Evolutionary conservation across 495 filamentous ascomycete genomes (phyloP), one percentile per base, ranked within the genome.

Genomic region (Neurospora intermedia): DNA sequence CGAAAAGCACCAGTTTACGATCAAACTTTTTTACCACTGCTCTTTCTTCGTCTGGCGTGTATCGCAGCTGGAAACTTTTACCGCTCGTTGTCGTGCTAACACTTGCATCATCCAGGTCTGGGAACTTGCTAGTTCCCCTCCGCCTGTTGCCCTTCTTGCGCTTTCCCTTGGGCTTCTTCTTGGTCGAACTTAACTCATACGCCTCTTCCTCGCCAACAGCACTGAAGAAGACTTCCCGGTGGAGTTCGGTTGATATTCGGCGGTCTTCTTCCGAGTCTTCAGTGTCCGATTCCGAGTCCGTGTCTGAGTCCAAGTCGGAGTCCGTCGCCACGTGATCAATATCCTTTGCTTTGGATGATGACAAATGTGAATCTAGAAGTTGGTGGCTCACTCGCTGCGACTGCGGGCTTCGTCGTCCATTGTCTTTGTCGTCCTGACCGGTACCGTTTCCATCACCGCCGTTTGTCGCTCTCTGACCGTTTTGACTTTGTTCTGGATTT

Each of bases 21-120:
- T 97, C 94, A 75, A 97, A 89, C 76, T 89, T 92, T 77, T 84
- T 87, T 62, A 94, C 84, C 15, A 97, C 90, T 13, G 85, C 85
- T 43, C 80, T 81, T 78, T 97, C 94, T 78, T 97, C 93, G 43
- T 93, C 89, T 0, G 83, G 81, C 4, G 93, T 95, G 78, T 93
- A 97, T 41, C 15, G 31, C 62, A 59, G 16, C 43, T 10, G 23
- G 23, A 62, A 62, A 31, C 54, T 31, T 8, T 27, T 62, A 0
- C 54, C 54, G 23, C 46, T 48, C 5, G 46, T 10, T 1, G n/a
- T 1, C 3, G 46, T 48, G n/a, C 46, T 31, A n/a, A 69, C 38
- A 35, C 66, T 40, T 69, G 10, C 43, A 7, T 18, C 18, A 31
- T 31, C 54, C 23, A 62, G 23, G 7, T 62, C 54, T 1, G 54